Percentiles rank a stretch among this genome's conserved stretches.
Evolutionary conservation across 345 rosid species (phyloP).

Genomic region (Dovyalis caffra): DNA sequence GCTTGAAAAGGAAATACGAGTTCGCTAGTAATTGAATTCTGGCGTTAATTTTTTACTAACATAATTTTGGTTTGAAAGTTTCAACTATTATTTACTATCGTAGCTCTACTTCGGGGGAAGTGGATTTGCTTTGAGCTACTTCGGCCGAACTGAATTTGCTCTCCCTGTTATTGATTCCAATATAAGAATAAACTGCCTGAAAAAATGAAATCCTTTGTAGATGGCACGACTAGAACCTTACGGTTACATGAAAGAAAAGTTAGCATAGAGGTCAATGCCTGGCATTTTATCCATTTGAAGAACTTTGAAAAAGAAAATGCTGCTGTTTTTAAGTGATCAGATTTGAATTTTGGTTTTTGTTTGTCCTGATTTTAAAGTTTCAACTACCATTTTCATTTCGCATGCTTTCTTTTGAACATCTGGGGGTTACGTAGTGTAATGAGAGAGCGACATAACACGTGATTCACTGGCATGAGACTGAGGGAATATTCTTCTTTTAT

Average conservation of each 20-base stretch:
- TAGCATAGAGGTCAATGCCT: too few relatives aligned
- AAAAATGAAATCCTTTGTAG: too few relatives aligned
- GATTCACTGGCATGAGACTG: slow-evolving; percentile 12
- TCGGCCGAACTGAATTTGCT: background rate
- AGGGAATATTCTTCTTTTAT: slow-evolving; percentile 23
- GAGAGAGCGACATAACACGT: slow-evolving; percentile 25
- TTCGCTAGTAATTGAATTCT: background rate
- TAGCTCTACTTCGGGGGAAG: background rate
- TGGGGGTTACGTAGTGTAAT: background rate
- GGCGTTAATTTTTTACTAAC: background rate
- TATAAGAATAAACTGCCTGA: too few relatives aligned
- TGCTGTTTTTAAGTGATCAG: background rate
- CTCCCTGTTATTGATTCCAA: too few relatives aligned
- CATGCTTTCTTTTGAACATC: background rate
- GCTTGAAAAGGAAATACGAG: background rate
- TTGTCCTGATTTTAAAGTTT: background rate
- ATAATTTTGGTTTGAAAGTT: background rate
- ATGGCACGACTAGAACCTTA: too few relatives aligned
- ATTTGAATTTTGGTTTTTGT: background rate
- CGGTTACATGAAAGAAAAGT: too few relatives aligned
- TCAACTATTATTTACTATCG: background rate
- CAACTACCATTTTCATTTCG: slow-evolving; percentile 8
- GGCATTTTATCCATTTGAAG: too few relatives aligned
- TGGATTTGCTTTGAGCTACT: background rate
- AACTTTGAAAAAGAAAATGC: too few relatives aligned